Base-by-base conservation (phyloP, 208 protist genomes). In the Leishmania turanica region DNA sequence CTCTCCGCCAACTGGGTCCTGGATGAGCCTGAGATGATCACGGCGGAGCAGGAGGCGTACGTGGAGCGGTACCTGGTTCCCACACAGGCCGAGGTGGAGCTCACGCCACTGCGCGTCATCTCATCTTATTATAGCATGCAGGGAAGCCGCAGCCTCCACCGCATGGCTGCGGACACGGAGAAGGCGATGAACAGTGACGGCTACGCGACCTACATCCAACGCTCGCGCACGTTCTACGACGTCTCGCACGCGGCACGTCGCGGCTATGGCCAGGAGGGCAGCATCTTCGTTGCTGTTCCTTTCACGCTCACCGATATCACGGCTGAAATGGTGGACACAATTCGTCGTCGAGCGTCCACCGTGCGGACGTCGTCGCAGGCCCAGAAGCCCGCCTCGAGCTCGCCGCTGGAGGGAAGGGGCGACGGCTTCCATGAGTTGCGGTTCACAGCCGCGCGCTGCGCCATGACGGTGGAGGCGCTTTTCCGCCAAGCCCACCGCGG, bases 191-290 rank as follows among this genome's bases (percentile, higher is more conserved):
- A 86, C 69, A 77, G 85, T 66, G 79, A 90, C 75, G 82, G 83
- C 40, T 89, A 84, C 72, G 80, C 83, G 9, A 58, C n/a, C 27
- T 77, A 84, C 69, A 81, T 82, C 47, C 69, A 77, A 40, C 79
- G 65, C 42, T 91, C 88, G 27, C 11, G 51, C 19, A 71, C 60
- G 11, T 91, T 91, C 56, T 86, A 62, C 45, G 83, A 91, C 62
- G 80, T 84, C 0, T 73, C 85, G 1, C 85, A 91, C 65, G 75
- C 79, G 8, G 60, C 81, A 7, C 84, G 88, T 2, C 88, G 88
- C 17, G 88, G 88, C 5, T 91, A 91, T 45, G 88, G 88, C 9
- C 56, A 58, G 21, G 88, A 91, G 68, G 88, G 88, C 27, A 87
- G 78, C 66, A 81, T 91, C 40, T 89, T 88, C 31, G 88, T 89